phyloP scores from a whole-genome alignment of 2,329 filamentous ascomycete genomes.

The Talaromyces sp. region DNA sequence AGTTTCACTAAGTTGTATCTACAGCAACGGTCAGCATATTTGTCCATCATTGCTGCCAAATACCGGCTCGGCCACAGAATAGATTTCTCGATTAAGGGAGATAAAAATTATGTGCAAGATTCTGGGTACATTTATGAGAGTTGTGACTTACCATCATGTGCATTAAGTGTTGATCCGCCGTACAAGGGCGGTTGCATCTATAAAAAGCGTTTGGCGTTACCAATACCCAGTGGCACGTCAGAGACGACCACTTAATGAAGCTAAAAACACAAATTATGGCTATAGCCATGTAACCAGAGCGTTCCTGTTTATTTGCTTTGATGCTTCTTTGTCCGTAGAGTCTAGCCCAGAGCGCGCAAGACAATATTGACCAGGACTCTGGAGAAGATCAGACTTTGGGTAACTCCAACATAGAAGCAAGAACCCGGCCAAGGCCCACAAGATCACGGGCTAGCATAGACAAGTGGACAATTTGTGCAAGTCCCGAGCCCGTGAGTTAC shows the following conservation, averaged over 20 bases:
- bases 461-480: background rate
- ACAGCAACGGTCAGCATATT: constrained; percentile 18
- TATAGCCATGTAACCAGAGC: background rate
- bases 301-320: background rate
- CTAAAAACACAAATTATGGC: background rate
- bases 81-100: background rate
- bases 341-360: background rate
- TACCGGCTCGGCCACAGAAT: constrained; percentile 2
- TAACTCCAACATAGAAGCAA: constrained; percentile 1
- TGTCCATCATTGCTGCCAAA: constrained; percentile 14
- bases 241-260: background rate
- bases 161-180: background rate
- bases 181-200: constrained; percentile 1
- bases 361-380: background rate
- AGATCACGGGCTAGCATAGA: background rate
- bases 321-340: constrained; percentile 1
- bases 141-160: background rate
- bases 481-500: background rate
- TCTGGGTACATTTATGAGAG: background rate
- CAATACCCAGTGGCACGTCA: background rate
- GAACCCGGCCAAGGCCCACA: constrained; percentile 1
- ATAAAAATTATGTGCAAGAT: background rate
- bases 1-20: constrained; percentile 16
- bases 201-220: constrained; percentile 7
- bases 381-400: constrained; percentile 1